These are phyloP conservation scores for Saturnispora gosingensis DNA, from an alignment of 805 yeast genomes.

Conservation along the genomic window DNA sequence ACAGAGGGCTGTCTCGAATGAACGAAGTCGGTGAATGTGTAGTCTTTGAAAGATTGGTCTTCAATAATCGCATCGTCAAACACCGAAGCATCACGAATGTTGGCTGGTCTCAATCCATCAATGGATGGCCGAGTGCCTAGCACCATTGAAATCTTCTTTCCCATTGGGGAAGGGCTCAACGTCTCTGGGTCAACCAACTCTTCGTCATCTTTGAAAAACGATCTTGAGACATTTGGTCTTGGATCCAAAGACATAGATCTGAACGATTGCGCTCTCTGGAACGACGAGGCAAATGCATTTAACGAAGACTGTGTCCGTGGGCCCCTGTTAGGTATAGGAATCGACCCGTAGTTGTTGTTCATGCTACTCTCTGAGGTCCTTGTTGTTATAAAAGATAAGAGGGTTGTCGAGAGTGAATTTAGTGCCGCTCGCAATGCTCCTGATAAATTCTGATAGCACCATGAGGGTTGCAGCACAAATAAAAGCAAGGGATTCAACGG, in stretches of 20 bases:
- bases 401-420: not conserved
- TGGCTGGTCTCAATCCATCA: not conserved
- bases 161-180: slow-evolving; percentile 54
- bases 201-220: slow-evolving; percentile 56
- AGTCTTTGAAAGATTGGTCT: slow-evolving; percentile 34
- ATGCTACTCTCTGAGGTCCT: not conserved
- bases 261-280: slow-evolving; percentile 67
- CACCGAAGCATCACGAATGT: slow-evolving; percentile 9
- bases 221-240: slow-evolving; percentile 49
- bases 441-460: not conserved
- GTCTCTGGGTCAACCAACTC: slow-evolving; percentile 62
- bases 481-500: not conserved
- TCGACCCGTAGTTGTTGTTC: slow-evolving; percentile 11
- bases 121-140: slow-evolving; percentile 17
- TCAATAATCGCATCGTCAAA: slow-evolving; percentile 31
- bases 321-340: slow-evolving; percentile 20
- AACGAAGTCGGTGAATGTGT: slow-evolving; percentile 22
- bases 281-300: slow-evolving; percentile 72
- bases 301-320: slow-evolving; percentile 19
- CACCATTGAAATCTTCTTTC: slow-evolving; percentile 55
- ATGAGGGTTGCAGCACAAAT: not conserved
- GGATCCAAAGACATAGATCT: slow-evolving; percentile 44
- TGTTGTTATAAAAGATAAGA: not conserved
- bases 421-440: not conserved
- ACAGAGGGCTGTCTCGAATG: slow-evolving; percentile 16